Conservation (phyloP, 768 basidiomycete species). For the Daedalea quercina region DNA sequence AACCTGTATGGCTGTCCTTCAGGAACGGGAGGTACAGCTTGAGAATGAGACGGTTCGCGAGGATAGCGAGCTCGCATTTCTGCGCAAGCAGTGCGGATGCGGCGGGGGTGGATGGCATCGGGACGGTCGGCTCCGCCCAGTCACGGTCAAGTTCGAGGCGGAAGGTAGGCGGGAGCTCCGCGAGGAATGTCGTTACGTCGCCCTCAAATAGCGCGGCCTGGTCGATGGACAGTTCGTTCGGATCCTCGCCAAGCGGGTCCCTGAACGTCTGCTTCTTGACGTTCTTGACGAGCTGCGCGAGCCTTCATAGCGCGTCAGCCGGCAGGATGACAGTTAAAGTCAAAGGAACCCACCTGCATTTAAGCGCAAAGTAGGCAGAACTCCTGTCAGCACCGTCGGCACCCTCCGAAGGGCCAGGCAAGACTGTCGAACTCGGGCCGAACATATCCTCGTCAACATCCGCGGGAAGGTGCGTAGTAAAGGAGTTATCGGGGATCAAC, state of each 20-base stretch:
- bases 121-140: conserved; percentile 11
- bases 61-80: conserved; percentile 53
- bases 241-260: conserved; percentile 27
- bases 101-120: conserved; percentile 13
- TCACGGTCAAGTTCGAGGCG: conserved; percentile 35
- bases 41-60: conserved; percentile 54
- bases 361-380: conserved; percentile 45
- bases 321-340: background rate
- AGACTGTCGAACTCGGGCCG: conserved; percentile 35
- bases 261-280: conserved; percentile 46
- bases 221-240: conserved; percentile 44
- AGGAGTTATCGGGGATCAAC: conserved; percentile 47
- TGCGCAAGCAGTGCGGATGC: conserved; percentile 40
- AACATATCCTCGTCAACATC: conserved; percentile 53
- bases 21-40: conserved; percentile 68
- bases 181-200: conserved; percentile 49
- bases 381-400: conserved; percentile 25
- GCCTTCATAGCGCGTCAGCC: conserved; percentile 27
- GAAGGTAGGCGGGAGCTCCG: conserved; percentile 44
- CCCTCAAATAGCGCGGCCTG: conserved; percentile 52
- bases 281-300: conserved; percentile 57
- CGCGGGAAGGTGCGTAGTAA: conserved; percentile 47
- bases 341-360: conserved; percentile 44
- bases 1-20: conserved; percentile 19
- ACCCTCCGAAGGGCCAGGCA: conserved; percentile 29